Evolutionary conservation across 495 filamentous ascomycete genomes (phyloP), one percentile per base, ranked within the genome.

Genomic region (Podospora tetraspora): DNA sequence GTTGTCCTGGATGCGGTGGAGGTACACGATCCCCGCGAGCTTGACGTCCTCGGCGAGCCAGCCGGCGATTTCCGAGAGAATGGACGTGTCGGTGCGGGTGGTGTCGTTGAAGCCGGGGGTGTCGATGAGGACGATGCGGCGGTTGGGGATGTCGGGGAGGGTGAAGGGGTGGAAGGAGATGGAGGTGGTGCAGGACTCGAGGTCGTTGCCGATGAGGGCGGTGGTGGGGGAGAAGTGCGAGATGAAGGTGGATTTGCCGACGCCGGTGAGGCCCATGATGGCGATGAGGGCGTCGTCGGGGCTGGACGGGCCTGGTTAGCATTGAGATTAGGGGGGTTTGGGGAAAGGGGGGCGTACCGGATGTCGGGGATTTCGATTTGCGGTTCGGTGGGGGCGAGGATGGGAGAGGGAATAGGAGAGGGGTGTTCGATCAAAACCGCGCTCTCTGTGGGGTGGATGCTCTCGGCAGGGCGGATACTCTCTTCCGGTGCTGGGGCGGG

Each of bases 81-180:
- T 73, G 12, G 80, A 72, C 4, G 64, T 64, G 59, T 83, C 81
- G 24, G 71, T 72, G 32, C 69, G 67, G 23, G 43, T 70, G 3
- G 75, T 79, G 62, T 82, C 79, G 52, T 82, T 73, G 30, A 83
- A 82, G 3, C 80, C 81, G 8, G 81, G 79, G 0, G 79, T 80
- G 63, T 82, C 81, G 10, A 85, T 66, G 3, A 82, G 71, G 63
- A 70, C 71, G 58, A 66, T 24, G 43, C 43, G 43, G 16, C 43
- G 43, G 27, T 5, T 5, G 19, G 22, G 34, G 11, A 24, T 1
- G 30, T n/a, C 34, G 23, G 30, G 56, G 61, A 67, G 13, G 61
- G 25, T 27, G 56, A 52, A 32, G 7, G 64, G 22, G 57, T 70
- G 64, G 30, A 64, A 52, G 64, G 61, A 60, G 30, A 70, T 27